Percentiles rank a stretch among this genome's conserved stretches.
These are phyloP conservation scores for Canavalia gladiata DNA, from an alignment of 306 rosid species.

Conservation along the genomic window DNA sequence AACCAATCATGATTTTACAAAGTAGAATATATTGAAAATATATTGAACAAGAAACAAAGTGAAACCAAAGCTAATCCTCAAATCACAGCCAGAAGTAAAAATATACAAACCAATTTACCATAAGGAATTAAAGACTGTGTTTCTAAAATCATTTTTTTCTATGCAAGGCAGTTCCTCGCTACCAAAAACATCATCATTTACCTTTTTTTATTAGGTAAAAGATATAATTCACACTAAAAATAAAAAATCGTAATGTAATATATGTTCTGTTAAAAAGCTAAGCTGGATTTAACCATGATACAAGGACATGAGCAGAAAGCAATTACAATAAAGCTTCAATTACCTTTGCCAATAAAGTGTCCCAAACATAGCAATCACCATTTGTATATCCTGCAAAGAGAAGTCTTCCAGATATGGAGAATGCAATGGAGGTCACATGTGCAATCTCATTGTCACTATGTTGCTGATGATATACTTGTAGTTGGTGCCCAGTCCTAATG, in stretches of 20 bases:
- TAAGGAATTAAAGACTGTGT: not conserved
- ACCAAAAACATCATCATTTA: not conserved
- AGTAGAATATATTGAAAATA: slow-evolving; percentile 15
- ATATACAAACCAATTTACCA: not conserved
- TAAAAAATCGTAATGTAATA: slow-evolving; percentile 22
- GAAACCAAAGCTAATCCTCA: slow-evolving; percentile 10
- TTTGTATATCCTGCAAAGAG: slow-evolving; percentile 91
- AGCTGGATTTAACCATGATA: not conserved
- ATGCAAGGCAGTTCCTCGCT: not conserved
- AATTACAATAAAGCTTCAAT: slow-evolving; percentile 38
- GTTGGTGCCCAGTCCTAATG: slow-evolving; percentile 95
- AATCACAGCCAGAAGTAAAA: slow-evolving; percentile 9
- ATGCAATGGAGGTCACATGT: slow-evolving; percentile 85
- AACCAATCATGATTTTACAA: slow-evolving; percentile 4
- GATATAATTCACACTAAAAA: slow-evolving; percentile 18
- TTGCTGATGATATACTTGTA: slow-evolving; percentile 78
- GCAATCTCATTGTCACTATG: slow-evolving; percentile 66
- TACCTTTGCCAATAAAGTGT: slow-evolving; percentile 93
- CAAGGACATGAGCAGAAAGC: slow-evolving; percentile 5
- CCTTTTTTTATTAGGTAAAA: not conserved
- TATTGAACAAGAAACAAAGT: slow-evolving; percentile 28
- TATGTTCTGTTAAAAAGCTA: slow-evolving; percentile 28
- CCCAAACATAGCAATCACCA: slow-evolving; percentile 91
- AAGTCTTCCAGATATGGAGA: slow-evolving; percentile 97
- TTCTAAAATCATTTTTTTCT: not conserved